phyloP scores from a whole-genome alignment of 2,329 filamentous ascomycete genomes.

The Phaeosphaeriaceae sp. region DNA sequence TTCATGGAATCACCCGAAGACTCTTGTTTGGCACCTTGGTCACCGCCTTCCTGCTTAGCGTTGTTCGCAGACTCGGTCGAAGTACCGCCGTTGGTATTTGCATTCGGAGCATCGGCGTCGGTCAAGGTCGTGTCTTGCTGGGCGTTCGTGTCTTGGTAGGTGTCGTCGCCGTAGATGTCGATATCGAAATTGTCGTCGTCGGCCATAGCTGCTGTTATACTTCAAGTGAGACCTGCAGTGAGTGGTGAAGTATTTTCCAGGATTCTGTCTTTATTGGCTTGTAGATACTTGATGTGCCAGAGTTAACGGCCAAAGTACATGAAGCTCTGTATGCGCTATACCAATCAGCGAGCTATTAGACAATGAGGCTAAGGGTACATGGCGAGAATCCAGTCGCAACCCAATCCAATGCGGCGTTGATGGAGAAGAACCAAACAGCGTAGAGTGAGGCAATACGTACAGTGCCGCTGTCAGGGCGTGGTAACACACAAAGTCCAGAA shows the following conservation, averaged over 20 bases:
- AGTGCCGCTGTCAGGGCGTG: conserved; percentile 43
- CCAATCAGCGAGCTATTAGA: conserved; percentile 47
- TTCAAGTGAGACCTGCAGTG: conserved; percentile 33
- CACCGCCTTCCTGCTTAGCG: conserved; percentile 15
- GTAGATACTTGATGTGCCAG: conserved; percentile 48
- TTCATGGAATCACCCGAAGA: conserved; percentile 27
- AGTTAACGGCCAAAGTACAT: conserved; percentile 47
- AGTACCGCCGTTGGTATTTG: conserved; percentile 36
- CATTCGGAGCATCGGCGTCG: conserved; percentile 34
- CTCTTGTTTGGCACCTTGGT: conserved; percentile 28
- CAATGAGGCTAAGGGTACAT: conserved; percentile 16
- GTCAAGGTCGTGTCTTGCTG: conserved; percentile 34
- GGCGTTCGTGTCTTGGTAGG: conserved; percentile 34
- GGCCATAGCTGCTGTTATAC: conserved; percentile 49
- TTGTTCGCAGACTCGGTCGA: conserved; percentile 18
- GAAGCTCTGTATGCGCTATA: conserved; percentile 42
- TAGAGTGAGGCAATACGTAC: conserved; percentile 50
- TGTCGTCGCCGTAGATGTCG: conserved; percentile 72
- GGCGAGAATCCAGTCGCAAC: conserved; percentile 18
- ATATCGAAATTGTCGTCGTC: conserved; percentile 75
- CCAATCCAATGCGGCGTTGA: conserved; percentile 15
- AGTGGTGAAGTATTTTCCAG: conserved; percentile 30
- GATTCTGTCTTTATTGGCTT: conserved; percentile 46
- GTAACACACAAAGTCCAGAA: conserved; percentile 37
- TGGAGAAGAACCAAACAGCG: conserved; percentile 25